Percentiles rank a stretch among this genome's conserved stretches.
phyloP scores from a whole-genome alignment of 2,329 filamentous ascomycete genomes.

The Phoma sp. region DNA sequence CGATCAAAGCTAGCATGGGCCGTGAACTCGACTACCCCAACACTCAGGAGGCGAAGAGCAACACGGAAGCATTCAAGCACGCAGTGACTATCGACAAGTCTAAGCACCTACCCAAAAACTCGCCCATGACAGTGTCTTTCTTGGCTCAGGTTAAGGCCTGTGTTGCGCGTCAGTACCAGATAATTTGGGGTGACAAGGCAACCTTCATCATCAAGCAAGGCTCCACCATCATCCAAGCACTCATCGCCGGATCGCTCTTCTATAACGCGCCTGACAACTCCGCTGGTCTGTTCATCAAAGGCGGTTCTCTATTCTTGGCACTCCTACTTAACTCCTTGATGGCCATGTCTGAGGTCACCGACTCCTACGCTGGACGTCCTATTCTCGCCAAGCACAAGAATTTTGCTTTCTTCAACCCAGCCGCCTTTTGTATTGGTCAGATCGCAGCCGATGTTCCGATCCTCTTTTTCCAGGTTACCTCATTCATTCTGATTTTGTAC shows the following conservation, averaged over 20 bases:
- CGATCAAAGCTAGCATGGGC: constrained; percentile 58
- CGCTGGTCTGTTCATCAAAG: constrained; percentile 67
- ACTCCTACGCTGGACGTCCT: constrained; percentile 65
- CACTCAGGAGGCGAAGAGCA: constrained; percentile 51
- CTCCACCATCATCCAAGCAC: constrained; percentile 63
- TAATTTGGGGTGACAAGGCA: constrained; percentile 68
- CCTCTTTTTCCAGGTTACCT: constrained; percentile 63
- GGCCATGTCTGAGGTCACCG: constrained; percentile 68
- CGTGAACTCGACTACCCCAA: constrained; percentile 64
- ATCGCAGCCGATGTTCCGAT: constrained; percentile 62
- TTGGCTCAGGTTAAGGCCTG: constrained; percentile 59
- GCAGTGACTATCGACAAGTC: constrained; percentile 62
- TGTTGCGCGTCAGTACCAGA: constrained; percentile 67
- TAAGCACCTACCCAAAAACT: constrained; percentile 59
- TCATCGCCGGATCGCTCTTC: constrained; percentile 71
- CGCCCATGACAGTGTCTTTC: constrained; percentile 56
- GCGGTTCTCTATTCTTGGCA: constrained; percentile 68
- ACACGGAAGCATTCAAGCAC: constrained; percentile 58
- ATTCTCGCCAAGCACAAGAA: constrained; percentile 87
- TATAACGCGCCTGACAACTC: constrained; percentile 66
- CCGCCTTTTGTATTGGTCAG: constrained; percentile 77
- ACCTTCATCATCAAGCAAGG: constrained; percentile 68
- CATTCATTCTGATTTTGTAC: constrained; percentile 71
- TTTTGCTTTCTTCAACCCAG: constrained; percentile 89
- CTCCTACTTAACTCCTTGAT: constrained; percentile 67